Evolutionary conservation across 768 basidiomycete genomes (phyloP), one percentile per base, ranked within the genome.

Genomic region (Rhodotorula taiwanensis): DNA sequence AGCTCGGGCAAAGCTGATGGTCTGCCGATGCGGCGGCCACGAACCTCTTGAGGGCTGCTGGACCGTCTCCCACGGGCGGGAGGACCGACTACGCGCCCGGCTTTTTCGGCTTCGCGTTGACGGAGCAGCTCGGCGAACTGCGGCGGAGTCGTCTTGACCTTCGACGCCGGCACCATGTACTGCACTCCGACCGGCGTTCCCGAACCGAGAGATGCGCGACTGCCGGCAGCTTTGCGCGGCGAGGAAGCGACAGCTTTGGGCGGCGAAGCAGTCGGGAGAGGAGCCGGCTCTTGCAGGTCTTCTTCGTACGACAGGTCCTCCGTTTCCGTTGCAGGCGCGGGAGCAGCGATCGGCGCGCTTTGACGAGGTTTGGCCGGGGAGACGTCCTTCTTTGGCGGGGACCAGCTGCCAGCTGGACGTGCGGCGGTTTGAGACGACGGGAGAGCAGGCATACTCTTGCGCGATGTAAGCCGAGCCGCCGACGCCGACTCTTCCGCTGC

Each of bases 121-220:
- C 28, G 27, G 27, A 59, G 20, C 9, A 27, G 28, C 41, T 15
- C 28, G 23, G 54, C 53, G 9, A 50, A 15, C 15, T 59, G 33
- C 9, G 58, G 58, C 14, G 58, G 50, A 13, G 31, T 55, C 20
- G 58, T 56, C 58, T 52, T 60, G 41, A 60, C 50, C 44, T 60
- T 39, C 0, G 50, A 31, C 4, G 52, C 54, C 13, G 64, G 58
- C 14, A 52, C 64, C 64, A 65, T 65, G 36, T 30, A 65, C 43
- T 52, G 51, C 18, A n/a, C 25, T 6, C 64, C 64, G 56, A 64
- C 31, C 2, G 57, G 49, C 27, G 53, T 50, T 11, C 58, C 45
- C 20, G 45, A 5, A n/a, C 52, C 15, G 15, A 33, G 21, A 5
- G 11, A 14, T 8, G 39, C 16, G 39, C 23, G 47, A 6, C 23